Conservation (phyloP, 176 grass and related monocot species). For the Bolboschoenus planiculmis region DNA sequence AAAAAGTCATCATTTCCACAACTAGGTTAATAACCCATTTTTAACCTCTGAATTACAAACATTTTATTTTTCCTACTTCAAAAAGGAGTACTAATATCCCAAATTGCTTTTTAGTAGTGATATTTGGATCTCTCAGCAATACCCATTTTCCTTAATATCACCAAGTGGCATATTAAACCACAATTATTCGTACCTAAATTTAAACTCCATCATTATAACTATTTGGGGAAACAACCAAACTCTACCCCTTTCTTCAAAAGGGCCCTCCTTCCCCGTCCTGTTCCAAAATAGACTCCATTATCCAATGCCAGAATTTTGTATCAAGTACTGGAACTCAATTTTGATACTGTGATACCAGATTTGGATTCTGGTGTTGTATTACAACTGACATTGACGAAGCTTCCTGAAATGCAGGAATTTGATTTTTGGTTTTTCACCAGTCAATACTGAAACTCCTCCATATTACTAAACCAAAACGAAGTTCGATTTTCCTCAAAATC, state of each 20-base stretch:
- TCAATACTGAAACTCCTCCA: not conserved
- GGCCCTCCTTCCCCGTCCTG: not conserved
- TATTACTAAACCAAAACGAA: not conserved
- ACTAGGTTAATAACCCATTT: not conserved
- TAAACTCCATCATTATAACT: no score
- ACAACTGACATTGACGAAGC: not conserved
- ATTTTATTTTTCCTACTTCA: not conserved
- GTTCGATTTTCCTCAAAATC: not conserved
- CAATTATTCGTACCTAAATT: not conserved
- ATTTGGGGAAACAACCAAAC: not conserved
- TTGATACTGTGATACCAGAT: not conserved
- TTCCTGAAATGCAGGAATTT: not conserved
- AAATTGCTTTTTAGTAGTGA: not conserved
- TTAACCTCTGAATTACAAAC: not conserved
- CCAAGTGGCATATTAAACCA: not conserved
- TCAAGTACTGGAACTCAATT: not conserved
- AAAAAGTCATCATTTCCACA: not conserved
- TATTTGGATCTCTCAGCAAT: not conserved
- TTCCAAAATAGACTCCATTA: not conserved
- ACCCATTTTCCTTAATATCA: not conserved
- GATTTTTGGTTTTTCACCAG: not conserved
- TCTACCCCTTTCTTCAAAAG: not conserved
- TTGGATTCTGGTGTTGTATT: not conserved
- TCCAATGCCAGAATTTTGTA: not conserved
- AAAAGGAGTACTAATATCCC: not conserved